These are phyloP conservation scores for Cutaneotrichosporon dermatis DNA, from an alignment of 1,284 basidiomycete genomes.

Conservation along the genomic window DNA sequence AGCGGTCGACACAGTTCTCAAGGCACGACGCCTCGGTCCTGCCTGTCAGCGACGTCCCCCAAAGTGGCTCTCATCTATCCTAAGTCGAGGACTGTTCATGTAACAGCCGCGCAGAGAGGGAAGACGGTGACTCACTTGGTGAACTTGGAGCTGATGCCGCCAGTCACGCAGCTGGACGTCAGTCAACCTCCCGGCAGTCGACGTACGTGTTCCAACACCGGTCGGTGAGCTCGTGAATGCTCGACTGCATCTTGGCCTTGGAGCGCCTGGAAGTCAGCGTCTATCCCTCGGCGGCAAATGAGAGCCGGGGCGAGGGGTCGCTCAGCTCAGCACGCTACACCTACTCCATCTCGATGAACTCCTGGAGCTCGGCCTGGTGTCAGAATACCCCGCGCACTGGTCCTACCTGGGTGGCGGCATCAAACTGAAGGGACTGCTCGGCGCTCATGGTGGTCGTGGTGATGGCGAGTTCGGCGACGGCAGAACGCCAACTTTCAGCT, in stretches of 20 bases:
- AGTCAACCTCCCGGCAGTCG: background rate
- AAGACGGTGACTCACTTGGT: constrained; percentile 53
- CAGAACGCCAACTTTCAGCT: background rate
- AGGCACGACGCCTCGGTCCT: constrained; percentile 74
- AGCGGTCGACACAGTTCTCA: constrained; percentile 86
- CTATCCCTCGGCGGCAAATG: background rate
- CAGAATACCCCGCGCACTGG: background rate
- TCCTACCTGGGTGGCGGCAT: constrained; percentile 64
- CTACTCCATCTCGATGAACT: constrained; percentile 74
- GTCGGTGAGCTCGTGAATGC: constrained; percentile 51
- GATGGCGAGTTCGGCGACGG: background rate
- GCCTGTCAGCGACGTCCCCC: background rate
- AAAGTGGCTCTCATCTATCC: no score
- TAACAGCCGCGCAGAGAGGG: background rate
- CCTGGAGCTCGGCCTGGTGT: constrained; percentile 71
- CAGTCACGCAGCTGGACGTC: constrained; percentile 69
- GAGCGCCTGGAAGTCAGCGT: constrained; percentile 56
- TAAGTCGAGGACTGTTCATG: no score
- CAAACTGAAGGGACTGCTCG: constrained; percentile 53
- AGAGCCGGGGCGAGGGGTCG: no score
- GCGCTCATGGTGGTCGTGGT: constrained; percentile 1
- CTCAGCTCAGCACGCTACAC: constrained; percentile 6
- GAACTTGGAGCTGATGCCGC: constrained; percentile 77
- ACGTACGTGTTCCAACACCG: constrained; percentile 76
- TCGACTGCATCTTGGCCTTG: constrained; percentile 68